Conservation (phyloP, 129 eudicot genomes). For the Lactuca saligna region DNA sequence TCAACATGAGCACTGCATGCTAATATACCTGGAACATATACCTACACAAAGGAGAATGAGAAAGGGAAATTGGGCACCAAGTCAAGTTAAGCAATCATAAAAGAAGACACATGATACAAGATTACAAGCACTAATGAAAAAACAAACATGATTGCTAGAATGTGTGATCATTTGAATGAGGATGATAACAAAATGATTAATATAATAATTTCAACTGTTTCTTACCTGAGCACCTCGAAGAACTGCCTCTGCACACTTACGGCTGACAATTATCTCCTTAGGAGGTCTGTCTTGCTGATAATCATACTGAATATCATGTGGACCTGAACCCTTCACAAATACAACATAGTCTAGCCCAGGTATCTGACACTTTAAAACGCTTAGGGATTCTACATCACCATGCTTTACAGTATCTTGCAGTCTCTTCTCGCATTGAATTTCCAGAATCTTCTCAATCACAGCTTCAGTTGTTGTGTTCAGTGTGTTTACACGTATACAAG, state of each 20-base stretch:
- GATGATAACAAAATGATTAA: neutral
- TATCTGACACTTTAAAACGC: slow-evolving; percentile 62
- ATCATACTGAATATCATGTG: slow-evolving; percentile 64
- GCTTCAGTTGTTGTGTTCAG: slow-evolving; percentile 67
- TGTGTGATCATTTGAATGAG: neutral
- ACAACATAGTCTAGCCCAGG: slow-evolving; percentile 89
- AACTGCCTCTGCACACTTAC: slow-evolving; percentile 99
- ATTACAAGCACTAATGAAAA: neutral
- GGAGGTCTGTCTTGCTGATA: slow-evolving; percentile 53
- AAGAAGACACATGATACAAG: neutral
- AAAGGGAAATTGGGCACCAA: too few relatives aligned
- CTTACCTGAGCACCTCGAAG: slow-evolving; percentile 97
- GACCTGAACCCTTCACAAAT: slow-evolving; percentile 89
- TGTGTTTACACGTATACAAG: slow-evolving; percentile 91
- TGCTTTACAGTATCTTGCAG: slow-evolving; percentile 20
- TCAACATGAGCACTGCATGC: slow-evolving; percentile 99
- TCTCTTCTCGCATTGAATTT: slow-evolving; percentile 43
- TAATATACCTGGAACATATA: slow-evolving; percentile 95
- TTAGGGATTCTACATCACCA: slow-evolving; percentile 14
- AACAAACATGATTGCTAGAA: neutral
- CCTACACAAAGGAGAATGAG: slow-evolving; percentile 32
- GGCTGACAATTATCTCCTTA: slow-evolving; percentile 90
- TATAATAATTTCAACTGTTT: neutral
- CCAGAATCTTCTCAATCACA: slow-evolving; percentile 62
- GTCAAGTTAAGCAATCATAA: neutral